Evolutionary conservation across 495 filamentous ascomycete species (phyloP), one percentile per base, ranked within the genome.

Genomic region (Penicillium angulare): DNA sequence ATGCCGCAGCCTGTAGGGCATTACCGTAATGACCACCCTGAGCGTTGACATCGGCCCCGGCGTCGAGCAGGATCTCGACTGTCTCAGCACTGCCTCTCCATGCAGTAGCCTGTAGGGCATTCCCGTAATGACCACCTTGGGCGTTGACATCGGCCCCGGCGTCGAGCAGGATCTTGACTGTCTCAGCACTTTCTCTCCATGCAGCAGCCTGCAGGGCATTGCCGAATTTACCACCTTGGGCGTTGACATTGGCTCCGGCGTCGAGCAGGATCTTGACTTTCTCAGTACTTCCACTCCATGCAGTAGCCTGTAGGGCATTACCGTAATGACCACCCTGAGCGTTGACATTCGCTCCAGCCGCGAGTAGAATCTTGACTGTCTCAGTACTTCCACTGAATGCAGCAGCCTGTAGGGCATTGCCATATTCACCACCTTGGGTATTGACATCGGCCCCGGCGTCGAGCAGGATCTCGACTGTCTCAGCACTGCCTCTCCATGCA

Each of bases 61-160:
- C 46, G 9, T 20, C 38, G n/a, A 53, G 43, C 26, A 53, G 9
- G 3, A 53, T 47, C 23, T 35, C n/a, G 2, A 45, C 41, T 33
- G 46, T 21, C 1, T 7, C 12, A 26, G n/a, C 2, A 16, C 41
- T 4, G 2, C 49, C 49, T 23, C 2, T 27, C 22, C 21, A 29
- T 8, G 50, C 47, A 43, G 43, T 43, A 6, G 2, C 32, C 12
- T 54, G 39, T 40, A 54, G 51, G 13, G 45, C 51, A 32, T 16
- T n/a, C 29, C n/a, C 39, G n/a, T n/a, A 16, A 21, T 39, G 20
- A 23, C 44, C 44, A 36, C 44, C 44, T 20, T 35, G 44, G 32
- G 44, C 44, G 5, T 36, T 38, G 32, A 47, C 32, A 47, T 47
- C 31, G 2, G 44, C 44, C 0, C 20, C 1, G 7, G 17, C 16